Base-by-base conservation (phyloP, 305 asterid genomes). In the Fraxinus velutina region DNA sequence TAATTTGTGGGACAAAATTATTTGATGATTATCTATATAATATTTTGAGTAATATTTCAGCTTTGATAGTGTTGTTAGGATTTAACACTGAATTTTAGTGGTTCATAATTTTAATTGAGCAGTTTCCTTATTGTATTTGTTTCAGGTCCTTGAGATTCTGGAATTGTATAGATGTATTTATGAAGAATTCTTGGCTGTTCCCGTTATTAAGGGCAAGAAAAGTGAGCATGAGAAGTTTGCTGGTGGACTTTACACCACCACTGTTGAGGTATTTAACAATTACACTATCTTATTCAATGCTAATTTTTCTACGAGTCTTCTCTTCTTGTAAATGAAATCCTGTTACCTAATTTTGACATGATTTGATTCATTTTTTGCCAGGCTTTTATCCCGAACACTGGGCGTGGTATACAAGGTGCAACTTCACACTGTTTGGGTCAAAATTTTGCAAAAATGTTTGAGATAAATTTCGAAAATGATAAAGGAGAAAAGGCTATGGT, bases 331-430 rank as follows among this genome's bases (percentile, higher is more conserved):
- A 30, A 73, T 68, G 79, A 47, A 50, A 68, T 79, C 74, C 80
- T 34, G 34, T 66, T 76, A 19, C 66, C 52, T 27, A 77, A 24
- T 76, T 7, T 79, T 78, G 37, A 66, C 74, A 13, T 79, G 60
- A 36, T 76, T 74, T 76, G 73, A 21, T 81, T 72, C 62, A 78
- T 78, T 33, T 19, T 13, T 24, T 79, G 78, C 29, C 86, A 95
- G 99, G 99, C 99, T 50, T 95, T 95, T 88, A 84, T 95, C 81
- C 98, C 99, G 57, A 92, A 95, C 80, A 93, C 97, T 29, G 99
- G 99, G 17, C 96, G 99, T 52, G 97, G 95, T 80, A 92, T 95
- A 64, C 99, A 95, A 92, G 98, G 98, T 87, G 99, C 98, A 55
- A 95, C 99, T 73, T 95, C 99, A 21, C 99, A 95, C 76, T 95